A percentile compares a stretch with the other conserved stretches of the same genome.
phyloP scores from a whole-genome alignment of 78 protist genomes.

The Parvularia atlantis region DNA sequence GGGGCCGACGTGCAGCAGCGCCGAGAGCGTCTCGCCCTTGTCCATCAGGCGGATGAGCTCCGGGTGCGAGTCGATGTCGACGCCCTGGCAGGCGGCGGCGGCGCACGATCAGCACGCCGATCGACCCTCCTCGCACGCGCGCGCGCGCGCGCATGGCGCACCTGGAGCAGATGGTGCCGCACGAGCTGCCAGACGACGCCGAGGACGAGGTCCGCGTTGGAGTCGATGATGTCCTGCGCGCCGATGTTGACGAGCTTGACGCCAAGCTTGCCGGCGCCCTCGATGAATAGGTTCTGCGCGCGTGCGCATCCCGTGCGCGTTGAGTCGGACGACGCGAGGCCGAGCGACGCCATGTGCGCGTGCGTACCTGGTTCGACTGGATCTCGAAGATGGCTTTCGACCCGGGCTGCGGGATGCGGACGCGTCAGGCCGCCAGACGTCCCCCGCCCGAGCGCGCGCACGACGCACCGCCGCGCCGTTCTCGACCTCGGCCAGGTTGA shows the following conservation, averaged over 20 bases:
- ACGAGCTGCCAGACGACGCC: conserved; percentile 92
- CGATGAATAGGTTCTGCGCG: background rate
- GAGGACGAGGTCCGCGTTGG: conserved; percentile 65
- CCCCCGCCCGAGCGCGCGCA: background rate
- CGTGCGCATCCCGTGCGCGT: background rate
- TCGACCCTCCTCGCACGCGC: background rate
- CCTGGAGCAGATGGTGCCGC: conserved; percentile 55
- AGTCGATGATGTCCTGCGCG: conserved; percentile 52
- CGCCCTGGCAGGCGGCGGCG: background rate
- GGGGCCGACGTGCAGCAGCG: conserved; percentile 55
- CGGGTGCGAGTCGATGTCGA: conserved; percentile 61
- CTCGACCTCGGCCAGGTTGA: too few species aligned
- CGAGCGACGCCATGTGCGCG: background rate
- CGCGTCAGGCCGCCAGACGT: too few species aligned
- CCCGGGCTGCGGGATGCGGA: conserved; percentile 21
- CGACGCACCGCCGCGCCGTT: background rate
- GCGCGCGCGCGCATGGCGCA: conserved; percentile 36
- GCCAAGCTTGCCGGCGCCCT: conserved; percentile 77
- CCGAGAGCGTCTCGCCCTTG: conserved; percentile 75
- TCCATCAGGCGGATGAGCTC: conserved; percentile 77
- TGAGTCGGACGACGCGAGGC: background rate
- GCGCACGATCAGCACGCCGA: background rate
- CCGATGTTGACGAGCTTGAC: conserved; percentile 76
- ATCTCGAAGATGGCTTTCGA: conserved; percentile 8
- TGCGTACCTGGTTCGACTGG: background rate